A percentile compares a stretch with the other conserved stretches of the same genome.
phyloP scores from a whole-genome alignment of 805 yeast genomes.

The Candida maesae region DNA sequence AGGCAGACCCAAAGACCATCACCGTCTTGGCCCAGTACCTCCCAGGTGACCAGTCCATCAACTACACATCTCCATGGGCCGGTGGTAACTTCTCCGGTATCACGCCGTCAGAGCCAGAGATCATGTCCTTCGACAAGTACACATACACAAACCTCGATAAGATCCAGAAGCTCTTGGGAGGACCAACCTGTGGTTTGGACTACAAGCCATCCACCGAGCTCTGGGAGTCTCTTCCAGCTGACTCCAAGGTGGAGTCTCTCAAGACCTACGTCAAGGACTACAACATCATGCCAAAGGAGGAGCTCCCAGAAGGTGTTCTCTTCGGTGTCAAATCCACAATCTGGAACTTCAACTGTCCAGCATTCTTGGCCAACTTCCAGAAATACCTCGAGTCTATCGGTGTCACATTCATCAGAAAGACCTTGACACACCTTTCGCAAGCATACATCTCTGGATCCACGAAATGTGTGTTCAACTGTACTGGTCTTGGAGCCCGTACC shows the following conservation, averaged over 20 bases:
- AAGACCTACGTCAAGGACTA: constrained; percentile 47
- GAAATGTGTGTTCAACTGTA: constrained; percentile 63
- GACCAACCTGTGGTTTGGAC: constrained; percentile 48
- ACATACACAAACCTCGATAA: constrained; percentile 48
- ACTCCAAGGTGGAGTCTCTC: constrained; percentile 44
- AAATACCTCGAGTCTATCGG: constrained; percentile 43
- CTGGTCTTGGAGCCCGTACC: constrained; percentile 65
- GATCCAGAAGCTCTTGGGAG: constrained; percentile 41
- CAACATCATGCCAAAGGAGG: constrained; percentile 29
- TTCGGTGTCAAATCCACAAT: constrained; percentile 54
- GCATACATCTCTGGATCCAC: constrained; percentile 35
- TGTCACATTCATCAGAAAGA: constrained; percentile 45
- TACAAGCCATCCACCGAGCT: constrained; percentile 52
- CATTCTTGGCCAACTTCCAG: constrained; percentile 47
- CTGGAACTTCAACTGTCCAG: constrained; percentile 73
- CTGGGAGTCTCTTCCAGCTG: constrained; percentile 50
- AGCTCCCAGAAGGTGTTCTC: constrained; percentile 48
- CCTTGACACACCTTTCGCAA: constrained; percentile 51
- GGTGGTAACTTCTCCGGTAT: constrained; percentile 62
- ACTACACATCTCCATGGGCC: constrained; percentile 82
- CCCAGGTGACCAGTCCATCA: constrained; percentile 76
- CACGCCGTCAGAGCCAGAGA: constrained; percentile 52
- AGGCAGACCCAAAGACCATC: constrained; percentile 39
- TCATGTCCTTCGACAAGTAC: constrained; percentile 48
- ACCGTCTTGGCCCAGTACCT: constrained; percentile 59